These are phyloP conservation scores for Kwoniella dejecticola DNA, from an alignment of 768 basidiomycete species.

Conservation along the genomic window DNA sequence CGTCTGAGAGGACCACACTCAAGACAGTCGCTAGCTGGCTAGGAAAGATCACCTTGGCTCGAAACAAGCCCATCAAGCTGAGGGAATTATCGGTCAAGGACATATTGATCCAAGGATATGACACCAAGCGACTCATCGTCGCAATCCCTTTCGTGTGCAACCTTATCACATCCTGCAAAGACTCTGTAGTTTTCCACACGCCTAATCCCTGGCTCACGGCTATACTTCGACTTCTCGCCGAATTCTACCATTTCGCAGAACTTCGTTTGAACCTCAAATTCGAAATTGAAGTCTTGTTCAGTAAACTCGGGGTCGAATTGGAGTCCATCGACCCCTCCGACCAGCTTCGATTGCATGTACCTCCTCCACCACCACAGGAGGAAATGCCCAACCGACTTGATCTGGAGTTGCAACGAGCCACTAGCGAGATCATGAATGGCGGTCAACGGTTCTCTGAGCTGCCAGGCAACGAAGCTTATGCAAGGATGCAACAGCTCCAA, in stretches of 20 bases:
- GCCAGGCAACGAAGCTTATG: constrained; percentile 37
- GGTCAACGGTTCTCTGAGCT: constrained; percentile 35
- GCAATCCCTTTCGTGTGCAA: constrained; percentile 99
- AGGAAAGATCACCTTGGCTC: constrained; percentile 87
- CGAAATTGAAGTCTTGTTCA: constrained; percentile 96
- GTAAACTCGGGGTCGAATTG: constrained; percentile 81
- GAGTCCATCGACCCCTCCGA: constrained; percentile 80
- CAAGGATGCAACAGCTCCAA: constrained; percentile 64
- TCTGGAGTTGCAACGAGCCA: constrained; percentile 70
- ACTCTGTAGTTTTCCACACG: constrained; percentile 88
- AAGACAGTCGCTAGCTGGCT: constrained; percentile 97
- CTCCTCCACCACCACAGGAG: constrained; percentile 58
- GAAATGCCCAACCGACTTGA: constrained; percentile 70
- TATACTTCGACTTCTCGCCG: constrained; percentile 83
- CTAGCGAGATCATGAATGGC: constrained; percentile 59
- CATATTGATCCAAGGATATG: constrained; percentile 92
- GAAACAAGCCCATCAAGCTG: constrained; percentile 88
- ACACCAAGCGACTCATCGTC: constrained; percentile 83
- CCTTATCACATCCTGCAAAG: constrained; percentile 83
- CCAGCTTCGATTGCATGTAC: constrained; percentile 63
- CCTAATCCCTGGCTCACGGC: constrained; percentile 99
- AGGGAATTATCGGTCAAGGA: constrained; percentile 96
- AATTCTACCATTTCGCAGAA: constrained; percentile 96
- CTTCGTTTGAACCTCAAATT: constrained; percentile 96
- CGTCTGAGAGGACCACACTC: constrained; percentile 77